Evolutionary conservation across 805 yeast genomes (phyloP).

Genomic region (Candida oleophila): DNA sequence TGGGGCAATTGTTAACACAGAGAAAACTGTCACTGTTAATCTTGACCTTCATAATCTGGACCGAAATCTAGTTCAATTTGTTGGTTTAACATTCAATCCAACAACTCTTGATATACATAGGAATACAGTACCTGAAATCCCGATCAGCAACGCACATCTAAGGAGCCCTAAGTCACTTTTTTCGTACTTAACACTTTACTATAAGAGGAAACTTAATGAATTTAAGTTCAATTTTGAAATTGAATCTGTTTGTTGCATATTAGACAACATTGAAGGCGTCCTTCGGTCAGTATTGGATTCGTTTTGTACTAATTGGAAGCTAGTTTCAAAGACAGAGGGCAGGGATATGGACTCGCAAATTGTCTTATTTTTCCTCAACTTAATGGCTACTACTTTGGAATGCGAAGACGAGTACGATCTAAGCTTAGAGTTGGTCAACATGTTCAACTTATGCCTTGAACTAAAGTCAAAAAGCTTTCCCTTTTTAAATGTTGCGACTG

Average conservation of each 20-base stretch:
- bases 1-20: conserved; percentile 36
- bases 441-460: not conserved
- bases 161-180: conserved; percentile 20
- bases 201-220: conserved; percentile 17
- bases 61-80: conserved; percentile 14
- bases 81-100: conserved; percentile 29
- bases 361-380: not conserved
- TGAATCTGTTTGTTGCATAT: conserved; percentile 10
- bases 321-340: conserved; percentile 6
- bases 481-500: not conserved
- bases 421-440: not conserved
- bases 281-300: conserved; percentile 12
- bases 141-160: conserved; percentile 6
- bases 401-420: too few species aligned
- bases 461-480: not conserved
- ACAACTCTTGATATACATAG: conserved; percentile 11
- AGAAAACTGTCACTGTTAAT: conserved; percentile 19
- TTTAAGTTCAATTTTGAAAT: conserved; percentile 17
- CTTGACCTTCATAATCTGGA: not conserved
- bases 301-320: conserved; percentile 7
- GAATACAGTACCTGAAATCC: conserved; percentile 4
- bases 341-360: not conserved
- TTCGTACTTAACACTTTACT: conserved; percentile 21
- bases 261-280: conserved; percentile 12
- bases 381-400: not conserved